A percentile compares a stretch with the other conserved stretches of the same genome.
These are phyloP conservation scores for Penicillium olsonii DNA, from an alignment of 2,329 filamentous ascomycete genomes.

Conservation along the genomic window DNA sequence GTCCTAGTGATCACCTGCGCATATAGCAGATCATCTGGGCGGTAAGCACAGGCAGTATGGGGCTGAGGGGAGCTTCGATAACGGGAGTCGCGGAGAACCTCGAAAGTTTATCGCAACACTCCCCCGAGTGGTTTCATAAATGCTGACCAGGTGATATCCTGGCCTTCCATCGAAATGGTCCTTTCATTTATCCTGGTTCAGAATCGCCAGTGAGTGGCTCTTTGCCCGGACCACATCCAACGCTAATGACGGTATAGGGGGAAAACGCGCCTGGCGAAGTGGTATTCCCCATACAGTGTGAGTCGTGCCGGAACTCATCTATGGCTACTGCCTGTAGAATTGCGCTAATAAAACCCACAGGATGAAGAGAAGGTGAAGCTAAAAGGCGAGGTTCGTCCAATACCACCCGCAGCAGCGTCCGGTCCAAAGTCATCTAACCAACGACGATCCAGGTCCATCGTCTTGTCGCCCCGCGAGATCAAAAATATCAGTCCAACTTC, in stretches of 20 bases:
- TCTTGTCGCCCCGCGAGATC: slow-evolving; percentile 93
- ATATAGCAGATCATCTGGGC: slow-evolving; percentile 15
- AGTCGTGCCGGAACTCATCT: slow-evolving; percentile 27
- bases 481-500: slow-evolving; percentile 99
- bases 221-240: background rate
- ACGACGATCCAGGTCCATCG: slow-evolving; percentile 72
- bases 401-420: slow-evolving; percentile 1
- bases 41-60: slow-evolving; percentile 33
- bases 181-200: slow-evolving; percentile 89
- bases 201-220: slow-evolving; percentile 71
- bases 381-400: slow-evolving; percentile 78
- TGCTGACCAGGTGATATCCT: slow-evolving; percentile 20
- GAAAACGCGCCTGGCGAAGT: slow-evolving; percentile 97
- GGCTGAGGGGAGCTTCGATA: slow-evolving; percentile 26
- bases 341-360: slow-evolving; percentile 38
- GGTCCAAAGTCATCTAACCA: slow-evolving; percentile 12
- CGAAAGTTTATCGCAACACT: slow-evolving; percentile 12
- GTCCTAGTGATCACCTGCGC: background rate
- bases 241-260: slow-evolving; percentile 61
- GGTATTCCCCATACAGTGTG: slow-evolving; percentile 94
- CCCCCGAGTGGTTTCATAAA: slow-evolving; percentile 18
- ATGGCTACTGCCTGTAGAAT: background rate
- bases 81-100: slow-evolving; percentile 29
- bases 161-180: slow-evolving; percentile 49
- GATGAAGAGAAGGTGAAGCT: slow-evolving; percentile 99